phyloP scores from a whole-genome alignment of 2,329 filamentous ascomycete genomes.

The Aspergillus versicolor region DNA sequence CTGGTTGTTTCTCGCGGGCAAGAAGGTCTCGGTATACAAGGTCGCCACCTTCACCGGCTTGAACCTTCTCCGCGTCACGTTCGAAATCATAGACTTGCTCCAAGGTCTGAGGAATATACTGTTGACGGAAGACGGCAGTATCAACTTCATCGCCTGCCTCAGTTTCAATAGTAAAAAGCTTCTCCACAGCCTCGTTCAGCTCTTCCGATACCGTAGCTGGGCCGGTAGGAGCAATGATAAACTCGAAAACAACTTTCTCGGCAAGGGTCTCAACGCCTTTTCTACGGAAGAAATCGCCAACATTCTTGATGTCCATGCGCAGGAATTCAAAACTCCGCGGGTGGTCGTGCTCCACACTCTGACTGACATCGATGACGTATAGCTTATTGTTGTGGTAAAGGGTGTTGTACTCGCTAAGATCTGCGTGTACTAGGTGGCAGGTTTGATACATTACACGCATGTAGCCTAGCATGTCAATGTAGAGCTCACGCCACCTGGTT shows the following conservation, averaged over 20 bases:
- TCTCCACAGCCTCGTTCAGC: slow-evolving; percentile 63
- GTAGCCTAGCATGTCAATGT: slow-evolving; percentile 78
- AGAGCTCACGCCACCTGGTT: slow-evolving; percentile 72
- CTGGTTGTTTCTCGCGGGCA: slow-evolving; percentile 57
- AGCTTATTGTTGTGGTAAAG: slow-evolving; percentile 80
- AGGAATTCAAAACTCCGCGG: slow-evolving; percentile 89
- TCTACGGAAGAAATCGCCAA: slow-evolving; percentile 85
- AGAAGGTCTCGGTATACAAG: slow-evolving; percentile 84
- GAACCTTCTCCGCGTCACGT: slow-evolving; percentile 77
- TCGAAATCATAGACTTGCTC: slow-evolving; percentile 97
- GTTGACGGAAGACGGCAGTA: slow-evolving; percentile 89
- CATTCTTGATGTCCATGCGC: slow-evolving; percentile 98
- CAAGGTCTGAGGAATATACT: slow-evolving; percentile 94
- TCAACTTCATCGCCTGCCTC: slow-evolving; percentile 65
- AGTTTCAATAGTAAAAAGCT: slow-evolving; percentile 61
- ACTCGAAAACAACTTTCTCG: slow-evolving; percentile 79
- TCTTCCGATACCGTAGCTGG: slow-evolving; percentile 47
- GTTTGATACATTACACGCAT: slow-evolving; percentile 94
- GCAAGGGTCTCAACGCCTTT: slow-evolving; percentile 79
- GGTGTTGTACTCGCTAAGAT: slow-evolving; percentile 97
- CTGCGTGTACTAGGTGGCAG: slow-evolving; percentile 89
- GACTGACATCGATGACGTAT: slow-evolving; percentile 96
- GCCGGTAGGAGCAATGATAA: slow-evolving; percentile 67
- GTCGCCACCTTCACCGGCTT: slow-evolving; percentile 69
- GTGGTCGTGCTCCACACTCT: slow-evolving; percentile 96